A percentile compares a stretch with the other conserved stretches of the same genome.
These are phyloP conservation scores for Colletotrichum musae DNA, from an alignment of 2,329 filamentous ascomycete species.

Conservation along the genomic window DNA sequence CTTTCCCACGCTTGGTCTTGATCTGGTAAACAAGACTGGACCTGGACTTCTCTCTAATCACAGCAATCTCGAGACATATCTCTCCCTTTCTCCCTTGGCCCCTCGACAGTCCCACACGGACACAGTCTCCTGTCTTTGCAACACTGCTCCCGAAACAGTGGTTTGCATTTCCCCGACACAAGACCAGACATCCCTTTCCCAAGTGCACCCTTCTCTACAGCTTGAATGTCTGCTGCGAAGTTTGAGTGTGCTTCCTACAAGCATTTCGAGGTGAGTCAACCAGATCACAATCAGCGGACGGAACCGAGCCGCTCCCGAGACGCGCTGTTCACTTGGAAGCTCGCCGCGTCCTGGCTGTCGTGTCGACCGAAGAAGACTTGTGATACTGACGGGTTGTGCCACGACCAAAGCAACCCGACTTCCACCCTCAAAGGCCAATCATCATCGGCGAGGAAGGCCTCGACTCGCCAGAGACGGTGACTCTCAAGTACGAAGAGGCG, in stretches of 20 bases:
- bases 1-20: conserved; percentile 30
- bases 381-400: conserved; percentile 45
- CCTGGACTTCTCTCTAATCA: conserved; percentile 21
- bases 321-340: conserved; percentile 46
- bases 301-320: conserved; percentile 45
- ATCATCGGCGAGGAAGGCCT: conserved; percentile 70
- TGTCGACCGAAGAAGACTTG: conserved; percentile 11
- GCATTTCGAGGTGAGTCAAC: conserved; percentile 71
- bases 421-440: conserved; percentile 68
- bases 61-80: conserved; percentile 41
- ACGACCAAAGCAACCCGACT: conserved; percentile 60
- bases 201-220: conserved; percentile 49
- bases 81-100: conserved; percentile 39
- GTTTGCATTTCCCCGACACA: conserved; percentile 42
- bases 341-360: conserved; percentile 5
- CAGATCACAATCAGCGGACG: conserved; percentile 5
- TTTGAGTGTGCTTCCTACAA: conserved; percentile 70
- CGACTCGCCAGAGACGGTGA: conserved; percentile 71
- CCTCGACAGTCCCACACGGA: conserved; percentile 37
- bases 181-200: conserved; percentile 39
- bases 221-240: conserved; percentile 72
- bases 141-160: conserved; percentile 43
- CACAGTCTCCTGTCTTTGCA: conserved; percentile 42
- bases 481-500: conserved; percentile 70
- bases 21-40: conserved; percentile 24